phyloP scores from a whole-genome alignment of 345 rosid genomes.

The Gossypium thurberi region DNA sequence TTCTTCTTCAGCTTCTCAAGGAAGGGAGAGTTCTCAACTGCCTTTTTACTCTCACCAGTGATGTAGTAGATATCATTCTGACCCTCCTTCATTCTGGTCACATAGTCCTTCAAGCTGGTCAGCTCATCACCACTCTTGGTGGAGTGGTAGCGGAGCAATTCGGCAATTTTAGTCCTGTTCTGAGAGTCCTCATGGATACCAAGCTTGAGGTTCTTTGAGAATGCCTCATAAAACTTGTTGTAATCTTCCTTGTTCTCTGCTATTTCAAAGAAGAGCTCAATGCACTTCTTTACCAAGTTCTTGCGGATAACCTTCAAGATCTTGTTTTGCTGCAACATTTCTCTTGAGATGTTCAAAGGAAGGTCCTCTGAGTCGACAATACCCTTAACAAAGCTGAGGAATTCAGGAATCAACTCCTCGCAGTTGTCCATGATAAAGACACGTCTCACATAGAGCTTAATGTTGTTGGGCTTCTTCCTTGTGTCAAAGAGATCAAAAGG shows the following conservation, averaged over 20 bases:
- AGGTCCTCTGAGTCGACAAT: slow-evolving; percentile 90
- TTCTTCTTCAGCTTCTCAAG: too few relatives aligned
- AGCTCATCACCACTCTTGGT: too few relatives aligned
- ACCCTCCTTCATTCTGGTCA: too few relatives aligned
- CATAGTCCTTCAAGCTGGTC: too few relatives aligned
- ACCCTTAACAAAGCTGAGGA: slow-evolving; percentile 78
- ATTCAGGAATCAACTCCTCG: slow-evolving; percentile 81
- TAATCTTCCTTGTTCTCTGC: slow-evolving; percentile 96
- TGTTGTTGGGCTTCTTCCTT: slow-evolving; percentile 87
- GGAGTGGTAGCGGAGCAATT: too few relatives aligned
- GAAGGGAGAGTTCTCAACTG: too few relatives aligned
- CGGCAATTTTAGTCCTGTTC: too few relatives aligned
- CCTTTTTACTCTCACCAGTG: too few relatives aligned
- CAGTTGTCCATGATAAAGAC: slow-evolving; percentile 97
- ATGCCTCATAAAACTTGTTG: too few relatives aligned
- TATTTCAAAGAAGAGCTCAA: slow-evolving; percentile 82
- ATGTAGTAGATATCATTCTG: too few relatives aligned
- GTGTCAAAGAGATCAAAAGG: slow-evolving; percentile 95
- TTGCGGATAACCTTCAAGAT: slow-evolving; percentile 85
- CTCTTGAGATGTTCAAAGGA: slow-evolving; percentile 87
- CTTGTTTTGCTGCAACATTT: slow-evolving; percentile 83
- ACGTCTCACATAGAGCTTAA: slow-evolving; percentile 86
- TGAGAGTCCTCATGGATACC: too few relatives aligned
- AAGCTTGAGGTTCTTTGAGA: too few relatives aligned
- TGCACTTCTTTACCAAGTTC: slow-evolving; percentile 87